Evolutionary conservation across 2,329 filamentous ascomycete species (phyloP).

Genomic region (Fusarium annulatum): DNA sequence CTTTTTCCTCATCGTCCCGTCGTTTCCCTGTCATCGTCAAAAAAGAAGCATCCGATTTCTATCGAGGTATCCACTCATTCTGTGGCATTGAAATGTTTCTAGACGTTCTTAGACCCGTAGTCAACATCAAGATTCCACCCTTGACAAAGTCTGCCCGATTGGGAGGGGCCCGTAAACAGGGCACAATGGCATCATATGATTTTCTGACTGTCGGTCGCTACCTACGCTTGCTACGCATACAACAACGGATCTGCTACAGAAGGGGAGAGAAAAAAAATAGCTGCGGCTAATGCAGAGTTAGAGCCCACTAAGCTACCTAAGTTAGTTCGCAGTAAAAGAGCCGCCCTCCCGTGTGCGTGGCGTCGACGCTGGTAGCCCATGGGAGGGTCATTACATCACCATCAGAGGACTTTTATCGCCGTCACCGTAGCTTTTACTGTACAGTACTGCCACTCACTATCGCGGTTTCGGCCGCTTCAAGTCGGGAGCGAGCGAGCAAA

Average conservation of each 20-base stretch:
- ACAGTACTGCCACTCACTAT: background rate
- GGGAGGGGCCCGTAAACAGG: conserved; percentile 33
- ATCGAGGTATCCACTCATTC: conserved; percentile 9
- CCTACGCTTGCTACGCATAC: background rate
- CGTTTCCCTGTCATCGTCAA: conserved; percentile 1
- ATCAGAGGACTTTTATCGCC: conserved; percentile 16
- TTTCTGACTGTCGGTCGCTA: conserved; percentile 12
- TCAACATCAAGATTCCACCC: conserved; percentile 10
- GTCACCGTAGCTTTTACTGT: conserved; percentile 1
- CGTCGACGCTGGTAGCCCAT: background rate
- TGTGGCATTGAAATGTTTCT: conserved; percentile 22
- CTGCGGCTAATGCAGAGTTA: conserved; percentile 8
- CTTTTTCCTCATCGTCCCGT: conserved; percentile 17
- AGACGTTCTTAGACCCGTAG: conserved; percentile 28
- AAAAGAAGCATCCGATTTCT: conserved; percentile 30
- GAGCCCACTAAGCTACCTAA: background rate
- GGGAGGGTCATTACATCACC: conserved; percentile 42
- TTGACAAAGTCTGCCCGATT: conserved; percentile 36
- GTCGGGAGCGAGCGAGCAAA: conserved; percentile 31
- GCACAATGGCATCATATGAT: conserved; percentile 45
- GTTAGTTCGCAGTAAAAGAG: conserved; percentile 25
- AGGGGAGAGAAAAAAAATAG: conserved; percentile 9
- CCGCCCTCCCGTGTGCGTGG: conserved; percentile 35
- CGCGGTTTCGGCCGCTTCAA: conserved; percentile 20
- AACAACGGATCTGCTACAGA: background rate